Evolutionary conservation across 176 grass and related monocot species (phyloP).

Genomic region (Aegilops sharonensis): DNA sequence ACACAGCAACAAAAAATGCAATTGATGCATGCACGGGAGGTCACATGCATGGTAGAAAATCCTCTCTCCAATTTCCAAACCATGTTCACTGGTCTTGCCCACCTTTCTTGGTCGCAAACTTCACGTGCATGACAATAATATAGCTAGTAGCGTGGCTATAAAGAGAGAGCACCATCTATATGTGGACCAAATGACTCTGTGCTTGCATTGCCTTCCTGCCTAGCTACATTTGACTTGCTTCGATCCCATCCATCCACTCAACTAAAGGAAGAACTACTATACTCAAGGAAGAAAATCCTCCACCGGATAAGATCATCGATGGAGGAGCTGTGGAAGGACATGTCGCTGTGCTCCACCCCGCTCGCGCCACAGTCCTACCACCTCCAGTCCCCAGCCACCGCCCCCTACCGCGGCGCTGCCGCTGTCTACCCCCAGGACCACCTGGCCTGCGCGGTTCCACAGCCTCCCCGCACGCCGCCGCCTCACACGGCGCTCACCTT

Average conservation of each 20-base stretch:
- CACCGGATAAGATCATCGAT: not conserved
- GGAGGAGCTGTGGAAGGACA: conserved; percentile 36
- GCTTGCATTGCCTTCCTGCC: not conserved
- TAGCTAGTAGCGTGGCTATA: not conserved
- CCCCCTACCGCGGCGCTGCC: not conserved
- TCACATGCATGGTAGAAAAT: too few species aligned
- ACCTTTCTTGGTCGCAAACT: too few species aligned
- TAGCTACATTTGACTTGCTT: not conserved
- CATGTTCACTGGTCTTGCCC: too few species aligned
- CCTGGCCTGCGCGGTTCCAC: not conserved
- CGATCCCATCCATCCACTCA: not conserved
- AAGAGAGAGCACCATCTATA: not conserved
- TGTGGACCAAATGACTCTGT: not conserved
- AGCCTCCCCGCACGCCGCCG: not conserved
- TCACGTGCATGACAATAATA: too few species aligned
- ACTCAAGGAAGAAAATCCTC: not conserved
- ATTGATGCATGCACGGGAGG: too few species aligned
- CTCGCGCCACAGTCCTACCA: not conserved
- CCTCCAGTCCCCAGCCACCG: not conserved
- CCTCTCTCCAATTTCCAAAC: too few species aligned
- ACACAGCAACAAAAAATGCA: too few species aligned
- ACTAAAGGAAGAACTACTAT: not conserved
- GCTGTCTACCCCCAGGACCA: not conserved
- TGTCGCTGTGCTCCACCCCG: not conserved
- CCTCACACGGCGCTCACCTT: conserved; percentile 7